Evolutionary conservation across 768 basidiomycete species (phyloP).

Genomic region (Lactarius pseudohatsudake): DNA sequence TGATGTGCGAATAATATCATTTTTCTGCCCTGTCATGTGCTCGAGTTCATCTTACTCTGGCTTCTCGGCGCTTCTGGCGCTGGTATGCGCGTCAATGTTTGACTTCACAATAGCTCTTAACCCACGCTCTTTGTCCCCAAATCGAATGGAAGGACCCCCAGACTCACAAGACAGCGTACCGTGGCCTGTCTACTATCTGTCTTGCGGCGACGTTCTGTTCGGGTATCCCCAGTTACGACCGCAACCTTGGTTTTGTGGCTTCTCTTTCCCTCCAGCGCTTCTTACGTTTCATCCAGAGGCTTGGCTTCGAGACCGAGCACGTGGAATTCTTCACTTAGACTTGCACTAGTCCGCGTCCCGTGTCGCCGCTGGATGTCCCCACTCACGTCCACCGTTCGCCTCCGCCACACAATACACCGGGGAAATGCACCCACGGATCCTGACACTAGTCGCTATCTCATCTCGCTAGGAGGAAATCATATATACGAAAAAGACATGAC

Average conservation of each 20-base stretch:
- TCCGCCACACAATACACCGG: conserved; percentile 8
- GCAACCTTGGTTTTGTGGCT: neutral
- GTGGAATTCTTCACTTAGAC: neutral
- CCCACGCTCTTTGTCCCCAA: conserved; percentile 29
- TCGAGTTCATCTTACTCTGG: conserved; percentile 11
- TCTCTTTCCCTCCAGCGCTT: conserved; percentile 4
- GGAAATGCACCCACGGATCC: conserved; percentile 3
- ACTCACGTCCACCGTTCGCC: neutral
- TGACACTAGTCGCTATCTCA: neutral
- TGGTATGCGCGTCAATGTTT: conserved; percentile 16
- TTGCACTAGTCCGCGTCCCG: conserved; percentile 7
- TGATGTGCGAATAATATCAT: conserved; percentile 19
- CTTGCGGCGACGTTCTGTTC: conserved; percentile 11
- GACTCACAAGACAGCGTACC: conserved; percentile 7
- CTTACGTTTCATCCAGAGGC: conserved; percentile 21
- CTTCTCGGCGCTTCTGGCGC: conserved; percentile 22
- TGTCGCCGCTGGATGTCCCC: neutral
- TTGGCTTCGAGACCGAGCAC: conserved; percentile 23
- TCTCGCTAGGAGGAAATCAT: conserved; percentile 3
- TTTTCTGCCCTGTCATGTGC: conserved; percentile 20
- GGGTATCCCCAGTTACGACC: conserved; percentile 7
- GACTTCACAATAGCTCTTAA: conserved; percentile 21
- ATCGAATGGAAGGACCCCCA: conserved; percentile 27
- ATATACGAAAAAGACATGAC: conserved; percentile 15
- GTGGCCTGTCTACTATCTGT: conserved; percentile 4